Base-by-base conservation (phyloP, 352 stramenopile species). In the Poterioochromonas sp. region DNA sequence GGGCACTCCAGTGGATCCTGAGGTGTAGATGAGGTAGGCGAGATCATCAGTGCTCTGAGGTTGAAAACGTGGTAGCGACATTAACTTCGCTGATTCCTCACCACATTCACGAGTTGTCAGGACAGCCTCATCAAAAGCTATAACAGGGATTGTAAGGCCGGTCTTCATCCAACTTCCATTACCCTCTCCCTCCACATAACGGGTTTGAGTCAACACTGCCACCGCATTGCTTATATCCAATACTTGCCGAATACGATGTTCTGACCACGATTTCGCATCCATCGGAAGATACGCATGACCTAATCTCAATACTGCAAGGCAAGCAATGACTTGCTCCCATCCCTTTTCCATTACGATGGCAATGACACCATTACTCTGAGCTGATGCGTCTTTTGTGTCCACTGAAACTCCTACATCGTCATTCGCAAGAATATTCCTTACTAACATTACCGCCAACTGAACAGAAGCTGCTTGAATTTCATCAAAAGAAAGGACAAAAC, bases 11-110 rank as follows among this genome's bases (percentile, higher is more conserved):
- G 79, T 82, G 0, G 71, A 80, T 0, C 79, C 79, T 1, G 79
- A 82, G 0, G 79, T 82, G 77, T 77, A 82, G 54, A 82, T 80
- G 3, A 82, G 37, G 65, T 82, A 82, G 22, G 79, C 79, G 29
- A 76, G 40, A 18, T 74, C 40, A 26, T 58, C 47, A 15, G 26
- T 26, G 15, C 15, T 26, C 47, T 58, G 15, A 15, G 47, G 15
- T n/a, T n/a, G n/a, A n/a, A n/a, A n/a, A n/a, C n/a, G n/a, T n/a
- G n/a, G n/a, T n/a, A n/a, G n/a, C n/a, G n/a, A n/a, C n/a, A n/a
- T n/a, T n/a, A n/a, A n/a, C 5, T 51, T 51, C 8, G n/a, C n/a
- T 3, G 62, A 11, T 22, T 71, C 62, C 58, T 40, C 58, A 32
- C 26, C 29, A 32, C 26, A 32, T 29, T 8, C 26, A 5, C 20